Percentiles rank a stretch among this genome's conserved stretches.
These are phyloP conservation scores for Talaromyces sp. DNA, from an alignment of 2,329 filamentous ascomycete genomes.

Conservation along the genomic window DNA sequence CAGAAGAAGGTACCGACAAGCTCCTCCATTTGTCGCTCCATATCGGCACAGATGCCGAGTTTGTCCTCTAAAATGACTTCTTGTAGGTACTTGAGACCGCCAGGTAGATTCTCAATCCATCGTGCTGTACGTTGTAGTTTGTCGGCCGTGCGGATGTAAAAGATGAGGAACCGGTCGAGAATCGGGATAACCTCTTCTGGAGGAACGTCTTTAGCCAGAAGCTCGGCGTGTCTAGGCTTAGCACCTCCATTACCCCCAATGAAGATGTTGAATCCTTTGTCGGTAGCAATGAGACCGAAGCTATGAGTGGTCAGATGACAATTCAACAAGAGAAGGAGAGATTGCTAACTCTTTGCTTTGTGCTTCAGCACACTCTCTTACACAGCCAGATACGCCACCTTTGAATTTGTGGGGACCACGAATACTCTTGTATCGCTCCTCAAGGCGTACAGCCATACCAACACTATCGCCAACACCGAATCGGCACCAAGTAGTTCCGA, in stretches of 20 bases:
- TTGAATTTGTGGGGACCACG: conserved; percentile 89
- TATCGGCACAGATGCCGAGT: conserved; percentile 75
- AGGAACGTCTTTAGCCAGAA: conserved; percentile 81
- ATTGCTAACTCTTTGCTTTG: conserved; percentile 76
- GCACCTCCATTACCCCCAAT: conserved; percentile 87
- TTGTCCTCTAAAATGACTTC: conserved; percentile 82
- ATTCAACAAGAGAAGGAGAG: background rate
- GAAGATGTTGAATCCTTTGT: conserved; percentile 91
- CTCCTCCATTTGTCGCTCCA: conserved; percentile 84
- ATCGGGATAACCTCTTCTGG: conserved; percentile 78
- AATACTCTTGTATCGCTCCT: conserved; percentile 89
- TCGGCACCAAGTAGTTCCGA: conserved; percentile 86
- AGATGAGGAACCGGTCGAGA: conserved; percentile 83
- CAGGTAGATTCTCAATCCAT: conserved; percentile 80
- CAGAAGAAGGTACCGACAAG: conserved; percentile 82
- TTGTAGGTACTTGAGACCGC: conserved; percentile 76
- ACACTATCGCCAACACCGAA: conserved; percentile 88
- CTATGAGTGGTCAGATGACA: conserved; percentile 35
- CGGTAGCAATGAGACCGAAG: conserved; percentile 86
- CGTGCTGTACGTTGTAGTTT: conserved; percentile 83
- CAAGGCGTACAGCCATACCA: conserved; percentile 80
- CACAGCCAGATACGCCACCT: conserved; percentile 82
- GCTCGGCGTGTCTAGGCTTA: conserved; percentile 74
- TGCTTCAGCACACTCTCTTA: conserved; percentile 88
- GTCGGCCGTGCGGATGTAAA: conserved; percentile 91